Conservation (phyloP, 805 yeast genomes). For the Jamesozyma spencerorum region DNA sequence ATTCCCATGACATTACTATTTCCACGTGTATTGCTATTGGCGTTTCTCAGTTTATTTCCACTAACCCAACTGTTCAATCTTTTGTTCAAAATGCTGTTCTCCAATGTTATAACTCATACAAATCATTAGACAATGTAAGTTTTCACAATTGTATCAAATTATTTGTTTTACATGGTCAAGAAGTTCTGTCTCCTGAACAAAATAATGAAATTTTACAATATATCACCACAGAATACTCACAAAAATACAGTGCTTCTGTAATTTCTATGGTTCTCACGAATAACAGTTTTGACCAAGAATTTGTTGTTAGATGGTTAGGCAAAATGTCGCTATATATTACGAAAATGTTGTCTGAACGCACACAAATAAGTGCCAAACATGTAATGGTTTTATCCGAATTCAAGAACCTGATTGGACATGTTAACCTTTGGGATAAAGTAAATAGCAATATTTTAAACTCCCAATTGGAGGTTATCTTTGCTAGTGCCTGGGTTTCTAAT, state of each 20-base stretch:
- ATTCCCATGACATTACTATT: constrained; percentile 10
- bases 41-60: constrained; percentile 7
- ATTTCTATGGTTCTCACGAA: constrained; percentile 18
- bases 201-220: constrained; percentile 19
- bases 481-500: constrained; percentile 38
- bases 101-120: constrained; percentile 5
- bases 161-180: constrained; percentile 5
- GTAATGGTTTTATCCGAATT: constrained; percentile 29
- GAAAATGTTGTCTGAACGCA: constrained; percentile 49
- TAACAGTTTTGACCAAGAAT: constrained; percentile 12
- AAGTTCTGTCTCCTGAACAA: constrained; percentile 16
- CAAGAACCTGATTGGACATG: constrained; percentile 23
- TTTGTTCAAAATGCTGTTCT: constrained; percentile 14
- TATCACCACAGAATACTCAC: constrained; percentile 18
- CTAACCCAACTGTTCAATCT: constrained; percentile 5
- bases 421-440: constrained; percentile 34
- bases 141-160: constrained; percentile 10
- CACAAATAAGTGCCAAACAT: constrained; percentile 22
- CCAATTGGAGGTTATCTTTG: constrained; percentile 54
- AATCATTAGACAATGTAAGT: constrained; percentile 1
- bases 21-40: constrained; percentile 26
- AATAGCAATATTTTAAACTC: constrained; percentile 45
- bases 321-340: constrained; percentile 54
- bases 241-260: constrained; percentile 27
- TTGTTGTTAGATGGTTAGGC: constrained; percentile 41